A percentile compares a stretch with the other conserved stretches of the same genome.
Conservation (phyloP, 2,329 filamentous ascomycete genomes). For the Fusarium sp. region DNA sequence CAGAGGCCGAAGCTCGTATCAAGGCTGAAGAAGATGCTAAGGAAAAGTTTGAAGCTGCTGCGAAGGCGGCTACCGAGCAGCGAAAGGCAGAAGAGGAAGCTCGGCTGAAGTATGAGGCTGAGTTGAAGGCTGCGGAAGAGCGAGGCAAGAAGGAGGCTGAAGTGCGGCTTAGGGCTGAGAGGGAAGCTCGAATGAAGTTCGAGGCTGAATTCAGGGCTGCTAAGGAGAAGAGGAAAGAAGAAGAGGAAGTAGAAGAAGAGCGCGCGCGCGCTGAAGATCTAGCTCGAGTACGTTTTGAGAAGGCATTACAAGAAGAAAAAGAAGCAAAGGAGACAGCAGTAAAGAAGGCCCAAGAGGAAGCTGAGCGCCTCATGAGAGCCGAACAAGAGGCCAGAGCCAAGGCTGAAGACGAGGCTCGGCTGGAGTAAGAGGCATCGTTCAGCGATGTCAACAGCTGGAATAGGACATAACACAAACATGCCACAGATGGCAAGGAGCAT, state of each 20-base stretch:
- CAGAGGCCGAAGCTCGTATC: conserved; percentile 62
- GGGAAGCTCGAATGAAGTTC: conserved; percentile 63
- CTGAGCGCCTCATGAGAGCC: conserved; percentile 57
- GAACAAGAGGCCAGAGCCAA: conserved; percentile 59
- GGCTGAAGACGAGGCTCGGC: conserved; percentile 55
- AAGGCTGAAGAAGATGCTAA: conserved; percentile 62
- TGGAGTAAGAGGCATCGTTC: no score
- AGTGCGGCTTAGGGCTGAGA: conserved; percentile 62
- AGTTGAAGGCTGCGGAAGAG: conserved; percentile 62
- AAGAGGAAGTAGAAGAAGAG: conserved; percentile 66
- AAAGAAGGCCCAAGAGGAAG: conserved; percentile 60
- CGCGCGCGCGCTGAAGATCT: conserved; percentile 65
- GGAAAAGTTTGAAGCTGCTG: conserved; percentile 63
- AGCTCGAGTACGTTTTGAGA: conserved; percentile 59
- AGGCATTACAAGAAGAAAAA: conserved; percentile 59
- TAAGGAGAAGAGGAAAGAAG: conserved; percentile 66
- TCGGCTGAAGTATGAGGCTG: conserved; percentile 63
- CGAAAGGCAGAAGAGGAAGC: conserved; percentile 58
- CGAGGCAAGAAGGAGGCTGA: conserved; percentile 63
- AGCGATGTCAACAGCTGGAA: no score
- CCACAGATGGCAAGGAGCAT: no score
- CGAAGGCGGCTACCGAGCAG: conserved; percentile 56
- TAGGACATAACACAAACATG: no score
- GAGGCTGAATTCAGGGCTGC: conserved; percentile 63
- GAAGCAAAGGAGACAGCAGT: conserved; percentile 62